Conservation (phyloP, 768 basidiomycete genomes). For the Suillus paluster region DNA sequence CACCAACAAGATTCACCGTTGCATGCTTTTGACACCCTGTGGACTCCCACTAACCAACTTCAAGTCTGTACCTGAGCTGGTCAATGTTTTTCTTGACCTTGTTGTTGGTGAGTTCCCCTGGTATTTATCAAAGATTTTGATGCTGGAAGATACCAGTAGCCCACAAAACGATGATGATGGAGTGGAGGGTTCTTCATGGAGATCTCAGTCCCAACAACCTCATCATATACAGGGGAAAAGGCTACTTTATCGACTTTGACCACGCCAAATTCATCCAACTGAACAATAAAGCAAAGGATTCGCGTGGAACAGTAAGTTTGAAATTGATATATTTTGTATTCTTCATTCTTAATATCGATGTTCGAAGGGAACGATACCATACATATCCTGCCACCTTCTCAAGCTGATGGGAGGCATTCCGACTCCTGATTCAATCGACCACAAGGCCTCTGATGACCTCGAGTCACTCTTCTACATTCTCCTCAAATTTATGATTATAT, state of each 20-base stretch:
- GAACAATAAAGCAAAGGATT: background rate
- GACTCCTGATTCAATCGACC: rapidly evolving
- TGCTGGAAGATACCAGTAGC: background rate
- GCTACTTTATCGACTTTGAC: background rate
- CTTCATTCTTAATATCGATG: background rate
- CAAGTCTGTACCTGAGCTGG: background rate
- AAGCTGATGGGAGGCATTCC: background rate
- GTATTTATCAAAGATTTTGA: background rate
- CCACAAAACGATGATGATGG: background rate
- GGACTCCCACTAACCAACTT: background rate
- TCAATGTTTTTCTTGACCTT: background rate
- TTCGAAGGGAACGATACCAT: background rate
- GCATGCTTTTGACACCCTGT: background rate
- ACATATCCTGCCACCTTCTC: background rate
- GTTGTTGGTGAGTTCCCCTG: background rate
- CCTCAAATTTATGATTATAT: background rate
- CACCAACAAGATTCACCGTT: background rate
- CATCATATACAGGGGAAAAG: background rate
- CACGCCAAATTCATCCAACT: background rate
- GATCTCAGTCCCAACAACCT: background rate
- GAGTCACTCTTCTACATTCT: background rate
- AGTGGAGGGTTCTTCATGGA: background rate
- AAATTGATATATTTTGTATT: background rate
- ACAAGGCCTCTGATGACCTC: background rate
- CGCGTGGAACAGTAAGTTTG: background rate